These are phyloP conservation scores for Malassezia pachydermatis DNA, from an alignment of 1,284 basidiomycete genomes.

Conservation along the genomic window DNA sequence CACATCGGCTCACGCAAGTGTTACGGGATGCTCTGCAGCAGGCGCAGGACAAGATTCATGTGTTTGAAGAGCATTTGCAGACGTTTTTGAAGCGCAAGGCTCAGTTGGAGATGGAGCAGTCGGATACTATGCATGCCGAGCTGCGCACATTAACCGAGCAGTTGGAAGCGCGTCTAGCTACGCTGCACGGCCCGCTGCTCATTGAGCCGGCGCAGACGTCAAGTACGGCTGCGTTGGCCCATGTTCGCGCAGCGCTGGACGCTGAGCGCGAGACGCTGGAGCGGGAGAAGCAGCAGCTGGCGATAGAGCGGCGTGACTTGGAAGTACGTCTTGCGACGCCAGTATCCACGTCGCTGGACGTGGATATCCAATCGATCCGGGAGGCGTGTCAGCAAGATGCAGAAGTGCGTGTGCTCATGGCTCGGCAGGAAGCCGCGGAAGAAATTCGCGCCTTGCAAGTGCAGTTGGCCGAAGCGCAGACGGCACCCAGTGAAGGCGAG, in stretches of 20 bases:
- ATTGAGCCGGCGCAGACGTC: not conserved
- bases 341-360: not conserved
- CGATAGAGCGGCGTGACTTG: constrained; percentile 14
- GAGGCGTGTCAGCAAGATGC: constrained; percentile 10
- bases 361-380: not conserved
- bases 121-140: not conserved
- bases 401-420: constrained; percentile 8
- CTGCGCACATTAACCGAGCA: constrained; percentile 1
- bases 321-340: constrained; percentile 11
- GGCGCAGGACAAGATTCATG: constrained; percentile 1
- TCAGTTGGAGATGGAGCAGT: not conserved
- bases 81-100: not conserved
- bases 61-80: constrained; percentile 9
- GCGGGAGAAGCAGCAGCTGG: not conserved
- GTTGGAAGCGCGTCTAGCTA: constrained; percentile 7
- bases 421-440: not conserved
- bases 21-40: constrained; percentile 6
- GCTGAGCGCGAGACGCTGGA: constrained; percentile 5
- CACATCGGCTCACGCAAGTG: constrained; percentile 8
- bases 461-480: not conserved
- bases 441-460: constrained; percentile 1
- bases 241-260: not conserved
- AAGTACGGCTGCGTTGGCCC: not conserved
- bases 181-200: not conserved
- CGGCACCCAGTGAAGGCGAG: not conserved